Base-by-base conservation (phyloP, 2,329 filamentous ascomycete species). In the Alternaria sp. region DNA sequence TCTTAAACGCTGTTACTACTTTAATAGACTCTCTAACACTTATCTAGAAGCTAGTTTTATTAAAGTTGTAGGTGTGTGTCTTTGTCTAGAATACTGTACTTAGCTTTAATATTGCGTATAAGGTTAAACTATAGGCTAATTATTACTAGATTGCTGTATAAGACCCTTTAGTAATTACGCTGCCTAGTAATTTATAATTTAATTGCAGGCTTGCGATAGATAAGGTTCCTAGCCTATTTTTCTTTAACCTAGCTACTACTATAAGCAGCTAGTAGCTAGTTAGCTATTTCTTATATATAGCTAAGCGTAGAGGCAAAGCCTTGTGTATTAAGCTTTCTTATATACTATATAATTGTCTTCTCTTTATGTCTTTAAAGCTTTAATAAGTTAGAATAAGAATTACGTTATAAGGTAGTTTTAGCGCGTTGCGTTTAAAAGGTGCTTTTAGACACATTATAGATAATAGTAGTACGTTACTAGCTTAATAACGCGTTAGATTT, bases 31-130 rank as follows among this genome's bases (percentile, higher is more conserved):
- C 28, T 27, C 22, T 45, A 45, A 45, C 7, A n/a, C 27, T 11
- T 45, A 45, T 22, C 43, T 45, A 45, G 20, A 45, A 45, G 43
- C 43, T 45, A 45, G 43, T 45, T 2, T 45, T 45, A n/a, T 45
- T 45, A 45, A 45, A 45, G 16, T 45, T 45, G n/a, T 45, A 45
- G 28, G n/a, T n/a, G n/a, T n/a, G 28, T 16, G 7, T 27, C 20
- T 20, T 20, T 20, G 20, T 20, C 20, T 20, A 3, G 20, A 20
- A 20, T 20, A 20, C 20, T 3, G n/a, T 45, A 45, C 43, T 45
- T 27, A 45, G 43, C 43, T 22, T 45, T 45, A 16, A 27, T 2
- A 12, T 45, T 27, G 6, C 28, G 4, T 25, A 45, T 30, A 45
- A 45, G 20, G 12, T 45, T 25, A 45, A 27, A 45, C 43, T 45